Evolutionary conservation across 306 rosid species (phyloP).

Genomic region (Erythrophleum fordii): DNA sequence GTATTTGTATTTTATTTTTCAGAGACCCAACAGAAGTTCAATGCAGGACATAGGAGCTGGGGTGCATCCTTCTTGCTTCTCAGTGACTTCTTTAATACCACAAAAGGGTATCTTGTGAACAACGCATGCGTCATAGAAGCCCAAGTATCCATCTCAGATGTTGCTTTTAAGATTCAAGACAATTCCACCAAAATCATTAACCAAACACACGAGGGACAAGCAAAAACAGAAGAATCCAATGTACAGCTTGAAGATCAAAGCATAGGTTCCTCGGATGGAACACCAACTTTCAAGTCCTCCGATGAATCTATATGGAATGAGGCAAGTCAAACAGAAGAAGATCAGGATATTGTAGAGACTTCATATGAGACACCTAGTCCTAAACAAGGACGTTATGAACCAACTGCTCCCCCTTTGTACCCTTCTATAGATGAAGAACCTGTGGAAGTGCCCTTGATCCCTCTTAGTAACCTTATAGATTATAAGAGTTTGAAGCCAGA

Average conservation of each 20-base stretch:
- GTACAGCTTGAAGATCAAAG: neutral
- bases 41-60: constrained; percentile 68
- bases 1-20: neutral
- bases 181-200: neutral
- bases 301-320: neutral
- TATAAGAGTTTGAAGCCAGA: neutral
- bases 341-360: neutral
- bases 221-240: neutral
- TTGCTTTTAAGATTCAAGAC: constrained; percentile 17
- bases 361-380: neutral
- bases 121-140: constrained; percentile 65
- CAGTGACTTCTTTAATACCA: constrained; percentile 57
- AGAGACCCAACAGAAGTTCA: constrained; percentile 77
- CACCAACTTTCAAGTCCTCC: neutral
- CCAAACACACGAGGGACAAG: neutral
- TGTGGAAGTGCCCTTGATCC: constrained; percentile 14
- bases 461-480: constrained; percentile 6
- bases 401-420: neutral
- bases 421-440: neutral
- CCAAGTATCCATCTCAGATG: constrained; percentile 54
- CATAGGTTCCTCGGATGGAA: neutral
- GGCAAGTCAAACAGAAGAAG: neutral
- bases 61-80: constrained; percentile 72
- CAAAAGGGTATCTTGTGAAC: constrained; percentile 60
- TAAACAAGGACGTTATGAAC: neutral